Evolutionary conservation across 331 rosid genomes (phyloP).

Genomic region (Quercus tomentella): DNA sequence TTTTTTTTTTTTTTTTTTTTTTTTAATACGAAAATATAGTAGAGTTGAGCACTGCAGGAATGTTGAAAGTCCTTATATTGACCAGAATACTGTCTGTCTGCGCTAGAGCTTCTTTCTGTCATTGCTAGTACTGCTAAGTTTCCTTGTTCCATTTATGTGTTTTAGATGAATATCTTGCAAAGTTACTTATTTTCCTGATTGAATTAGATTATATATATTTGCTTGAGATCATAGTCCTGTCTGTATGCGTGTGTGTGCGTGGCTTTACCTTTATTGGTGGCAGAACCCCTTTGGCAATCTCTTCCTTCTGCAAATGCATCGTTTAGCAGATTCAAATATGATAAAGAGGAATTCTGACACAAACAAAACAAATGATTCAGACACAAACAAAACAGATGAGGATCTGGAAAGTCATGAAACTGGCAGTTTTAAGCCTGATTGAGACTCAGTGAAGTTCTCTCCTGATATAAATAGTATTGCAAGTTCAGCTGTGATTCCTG

Average conservation of each 20-base stretch:
- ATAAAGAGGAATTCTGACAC: conserved; percentile 25
- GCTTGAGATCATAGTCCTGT: neutral
- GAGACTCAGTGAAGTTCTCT: conserved; percentile 18
- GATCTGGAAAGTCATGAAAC: conserved; percentile 33
- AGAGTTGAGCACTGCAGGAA: neutral
- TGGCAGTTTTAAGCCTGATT: conserved; percentile 7
- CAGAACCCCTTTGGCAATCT: conserved; percentile 45
- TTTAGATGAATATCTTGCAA: too few species aligned
- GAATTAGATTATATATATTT: neutral
- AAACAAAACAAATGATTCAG: too few species aligned
- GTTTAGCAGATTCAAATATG: conserved; percentile 29
- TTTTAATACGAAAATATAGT: too few species aligned
- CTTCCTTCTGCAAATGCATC: conserved; percentile 31
- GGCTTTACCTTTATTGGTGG: conserved; percentile 4
- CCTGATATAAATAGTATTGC: conserved; percentile 9
- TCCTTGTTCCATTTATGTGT: too few species aligned
- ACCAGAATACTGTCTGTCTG: neutral
- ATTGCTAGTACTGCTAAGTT: too few species aligned
- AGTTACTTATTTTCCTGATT: too few species aligned
- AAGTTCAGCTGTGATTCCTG: conserved; percentile 8
- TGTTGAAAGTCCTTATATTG: neutral
- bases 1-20: too few species aligned
- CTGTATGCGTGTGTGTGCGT: neutral
- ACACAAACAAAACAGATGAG: conserved; percentile 1
- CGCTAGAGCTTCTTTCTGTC: neutral